phyloP scores from a whole-genome alignment of 768 basidiomycete genomes.

The Dentipellis fragilis region DNA sequence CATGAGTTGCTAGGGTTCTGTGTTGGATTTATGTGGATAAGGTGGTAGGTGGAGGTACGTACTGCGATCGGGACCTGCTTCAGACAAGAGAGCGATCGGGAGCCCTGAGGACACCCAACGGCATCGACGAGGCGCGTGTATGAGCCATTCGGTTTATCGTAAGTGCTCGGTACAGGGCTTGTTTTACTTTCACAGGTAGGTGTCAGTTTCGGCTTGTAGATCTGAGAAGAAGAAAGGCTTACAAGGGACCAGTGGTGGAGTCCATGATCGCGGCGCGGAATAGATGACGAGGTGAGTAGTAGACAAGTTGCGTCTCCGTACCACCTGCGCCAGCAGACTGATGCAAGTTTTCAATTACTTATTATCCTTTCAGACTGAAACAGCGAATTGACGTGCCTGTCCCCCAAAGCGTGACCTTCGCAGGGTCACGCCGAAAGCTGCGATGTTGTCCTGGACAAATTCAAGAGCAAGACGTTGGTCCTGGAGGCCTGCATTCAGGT shows the following conservation, averaged over 20 bases:
- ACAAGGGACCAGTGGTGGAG: conserved; percentile 43
- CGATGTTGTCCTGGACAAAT: conserved; percentile 57
- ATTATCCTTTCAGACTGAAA: not conserved
- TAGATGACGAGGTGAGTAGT: conserved; percentile 21
- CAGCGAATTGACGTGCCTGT: conserved; percentile 21
- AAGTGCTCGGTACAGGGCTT: conserved; percentile 36
- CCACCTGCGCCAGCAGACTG: conserved; percentile 42
- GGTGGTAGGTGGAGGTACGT: not conserved
- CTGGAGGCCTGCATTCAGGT: conserved; percentile 26
- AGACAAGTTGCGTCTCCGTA: conserved; percentile 35
- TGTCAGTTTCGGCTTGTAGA: not conserved
- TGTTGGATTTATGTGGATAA: not conserved
- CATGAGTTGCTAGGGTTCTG: conserved; percentile 28
- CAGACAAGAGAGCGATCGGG: conserved; percentile 32
- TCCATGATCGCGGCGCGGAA: conserved; percentile 44
- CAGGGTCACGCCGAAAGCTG: conserved; percentile 31
- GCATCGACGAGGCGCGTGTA: conserved; percentile 34
- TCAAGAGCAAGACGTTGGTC: conserved; percentile 48
- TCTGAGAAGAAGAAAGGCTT: conserved; percentile 11
- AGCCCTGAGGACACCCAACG: conserved; percentile 34
- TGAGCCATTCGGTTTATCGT: conserved; percentile 41
- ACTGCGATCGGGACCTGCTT: conserved; percentile 24
- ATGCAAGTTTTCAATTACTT: not conserved
- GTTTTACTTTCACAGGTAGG: conserved; percentile 31
- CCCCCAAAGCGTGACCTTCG: conserved; percentile 50